phyloP scores from a whole-genome alignment of 2,329 filamentous ascomycete genomes.

The Alternaria brassicicola region DNA sequence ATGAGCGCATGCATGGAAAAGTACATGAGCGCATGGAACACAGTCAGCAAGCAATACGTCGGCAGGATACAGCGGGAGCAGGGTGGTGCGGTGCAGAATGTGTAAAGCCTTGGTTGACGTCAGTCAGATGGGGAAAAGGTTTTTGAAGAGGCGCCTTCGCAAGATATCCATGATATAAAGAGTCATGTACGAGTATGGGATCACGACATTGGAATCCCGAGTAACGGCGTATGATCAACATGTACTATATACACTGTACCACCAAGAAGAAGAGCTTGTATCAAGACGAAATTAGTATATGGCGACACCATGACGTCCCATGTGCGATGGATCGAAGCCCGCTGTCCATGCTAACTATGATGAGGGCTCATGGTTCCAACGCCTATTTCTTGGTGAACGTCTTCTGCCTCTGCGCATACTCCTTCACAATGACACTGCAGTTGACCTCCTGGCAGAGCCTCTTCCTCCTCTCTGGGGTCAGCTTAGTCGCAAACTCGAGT shows the following conservation, averaged over 20 bases:
- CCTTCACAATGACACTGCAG: constrained; percentile 82
- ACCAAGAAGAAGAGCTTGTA: constrained; percentile 14
- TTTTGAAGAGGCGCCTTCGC: not conserved
- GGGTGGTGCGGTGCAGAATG: constrained; percentile 10
- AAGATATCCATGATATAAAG: not conserved
- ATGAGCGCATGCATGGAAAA: constrained; percentile 62
- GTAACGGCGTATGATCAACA: not conserved
- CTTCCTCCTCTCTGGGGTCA: constrained; percentile 75
- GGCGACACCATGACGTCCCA: not conserved
- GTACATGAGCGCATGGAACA: constrained; percentile 62
- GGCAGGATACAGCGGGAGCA: constrained; percentile 55
- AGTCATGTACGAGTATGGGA: constrained; percentile 6
- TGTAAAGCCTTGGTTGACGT: constrained; percentile 8
- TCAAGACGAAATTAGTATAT: constrained; percentile 5
- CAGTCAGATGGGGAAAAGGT: not conserved
- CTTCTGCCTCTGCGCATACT: constrained; percentile 70
- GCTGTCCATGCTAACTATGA: constrained; percentile 8
- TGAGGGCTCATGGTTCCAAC: not conserved
- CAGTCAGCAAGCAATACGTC: constrained; percentile 58
- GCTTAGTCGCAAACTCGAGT: constrained; percentile 83
- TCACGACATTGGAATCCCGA: not conserved
- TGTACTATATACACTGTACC: constrained; percentile 38
- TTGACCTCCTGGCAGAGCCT: constrained; percentile 84
- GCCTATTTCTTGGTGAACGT: constrained; percentile 44
- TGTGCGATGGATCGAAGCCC: not conserved